Evolutionary conservation across 371 early-diverging fungal genomes (phyloP), one percentile per base, ranked within the genome.

Genomic region (Mucor piriformis): DNA sequence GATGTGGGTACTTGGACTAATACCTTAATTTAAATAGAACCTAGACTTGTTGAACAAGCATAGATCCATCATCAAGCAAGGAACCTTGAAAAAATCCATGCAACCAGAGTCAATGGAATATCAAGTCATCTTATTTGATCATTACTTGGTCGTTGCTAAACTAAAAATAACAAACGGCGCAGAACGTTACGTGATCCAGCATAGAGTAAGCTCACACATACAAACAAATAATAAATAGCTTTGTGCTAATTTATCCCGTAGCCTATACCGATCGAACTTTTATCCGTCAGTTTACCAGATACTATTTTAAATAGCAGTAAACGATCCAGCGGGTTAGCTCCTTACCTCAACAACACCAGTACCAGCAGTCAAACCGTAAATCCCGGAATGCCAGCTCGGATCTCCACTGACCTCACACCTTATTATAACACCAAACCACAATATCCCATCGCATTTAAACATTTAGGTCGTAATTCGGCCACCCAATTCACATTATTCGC

Each of bases 251-350:
- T n/a, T n/a, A 29, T n/a, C 25, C 27, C 25, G 65, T 77, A 87
- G 70, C 93, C 92, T 2, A 90, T 94, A 13, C 92, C 93, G 13
- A 67, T 92, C 43, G 89, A 90, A 60, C 54, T 92, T 49, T 72
- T 92, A 25, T 56, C 61, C 2, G 73, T 67, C 0, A 52, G 63
- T 13, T 18, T 63, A 35, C 68, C 70, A 10, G 63, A 57, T n/a
- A 20, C 40, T n/a, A 38, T 46, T 6, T 33, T 34, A 13, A 55
- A 27, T 10, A 43, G 25, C 13, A 57, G n/a, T 20, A 50, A 61
- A 48, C 54, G 72, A 44, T 60, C 78, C 7, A 79, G 66, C 55
- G 35, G 58, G 18, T 23, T 66, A 6, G 25, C 61, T 38, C 53
- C 66, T 15, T 60, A 57, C 38, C 24, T 61, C 46, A 35, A 54